Evolutionary conservation across 2,329 filamentous ascomycete genomes (phyloP).

Genomic region (Monosporascus cannonballus): DNA sequence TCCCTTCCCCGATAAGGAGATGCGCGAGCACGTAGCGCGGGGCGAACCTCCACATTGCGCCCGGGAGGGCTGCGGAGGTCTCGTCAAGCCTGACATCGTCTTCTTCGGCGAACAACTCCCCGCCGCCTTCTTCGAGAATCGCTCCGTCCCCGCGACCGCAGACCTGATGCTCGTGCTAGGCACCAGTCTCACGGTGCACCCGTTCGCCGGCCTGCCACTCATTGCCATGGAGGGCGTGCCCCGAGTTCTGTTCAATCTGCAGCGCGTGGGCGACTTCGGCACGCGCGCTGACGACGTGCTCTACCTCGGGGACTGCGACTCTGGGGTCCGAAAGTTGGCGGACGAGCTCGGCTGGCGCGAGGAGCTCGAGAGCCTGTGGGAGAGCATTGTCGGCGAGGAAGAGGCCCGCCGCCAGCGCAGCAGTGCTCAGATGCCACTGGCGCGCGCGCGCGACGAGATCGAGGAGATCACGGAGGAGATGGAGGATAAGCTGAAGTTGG

Average conservation of each 20-base stretch:
- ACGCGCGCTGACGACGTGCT: slow-evolving; percentile 77
- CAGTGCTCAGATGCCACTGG: slow-evolving; percentile 25
- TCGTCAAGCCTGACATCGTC: slow-evolving; percentile 91
- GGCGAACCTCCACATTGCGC: slow-evolving; percentile 67
- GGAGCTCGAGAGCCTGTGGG: slow-evolving; percentile 76
- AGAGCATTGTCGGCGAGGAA: slow-evolving; percentile 55
- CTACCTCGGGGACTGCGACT: slow-evolving; percentile 75
- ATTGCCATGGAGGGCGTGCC: slow-evolving; percentile 58
- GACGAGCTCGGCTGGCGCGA: slow-evolving; percentile 76
- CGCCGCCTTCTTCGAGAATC: slow-evolving; percentile 55
- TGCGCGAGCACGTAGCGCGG: slow-evolving; percentile 61
- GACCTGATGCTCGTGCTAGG: slow-evolving; percentile 83
- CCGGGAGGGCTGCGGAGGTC: slow-evolving; percentile 57
- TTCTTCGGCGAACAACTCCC: slow-evolving; percentile 74
- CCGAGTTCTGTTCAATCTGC: slow-evolving; percentile 80
- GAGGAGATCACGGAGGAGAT: slow-evolving; percentile 26
- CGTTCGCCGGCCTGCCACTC: slow-evolving; percentile 76
- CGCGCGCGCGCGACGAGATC: slow-evolving; percentile 37
- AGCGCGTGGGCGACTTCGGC: slow-evolving; percentile 75
- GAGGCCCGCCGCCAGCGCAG: slow-evolving; percentile 45
- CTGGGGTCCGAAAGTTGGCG: slow-evolving; percentile 72
- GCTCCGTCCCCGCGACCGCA: slow-evolving; percentile 49
- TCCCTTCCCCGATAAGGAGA: slow-evolving; percentile 64
- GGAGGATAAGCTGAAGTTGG: slow-evolving; percentile 22
- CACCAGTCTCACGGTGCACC: slow-evolving; percentile 80